Evolutionary conservation across 1,284 basidiomycete genomes (phyloP).

Genomic region (Pseudozyma flocculosa): DNA sequence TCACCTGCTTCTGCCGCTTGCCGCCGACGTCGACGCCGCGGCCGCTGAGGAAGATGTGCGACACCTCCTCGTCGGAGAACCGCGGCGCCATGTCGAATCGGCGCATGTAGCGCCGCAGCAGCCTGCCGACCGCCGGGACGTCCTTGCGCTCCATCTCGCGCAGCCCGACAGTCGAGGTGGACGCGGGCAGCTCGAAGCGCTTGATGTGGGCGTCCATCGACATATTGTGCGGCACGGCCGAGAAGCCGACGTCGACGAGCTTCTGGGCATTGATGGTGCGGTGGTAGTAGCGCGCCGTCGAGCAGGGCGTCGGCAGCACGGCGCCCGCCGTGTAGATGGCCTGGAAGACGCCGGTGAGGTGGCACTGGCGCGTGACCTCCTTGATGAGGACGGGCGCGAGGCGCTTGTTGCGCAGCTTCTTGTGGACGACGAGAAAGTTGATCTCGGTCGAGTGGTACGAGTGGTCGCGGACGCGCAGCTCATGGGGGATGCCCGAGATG

Average conservation of each 20-base stretch:
- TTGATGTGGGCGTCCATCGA: conserved; percentile 36
- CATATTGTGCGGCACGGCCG: conserved; percentile 61
- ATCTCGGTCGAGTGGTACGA: conserved; percentile 68
- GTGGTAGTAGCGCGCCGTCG: conserved; percentile 75
- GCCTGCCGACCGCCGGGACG: conserved; percentile 69
- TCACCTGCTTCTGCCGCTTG: conserved; percentile 71
- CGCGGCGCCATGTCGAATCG: conserved; percentile 82
- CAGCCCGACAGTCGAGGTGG: conserved; percentile 61
- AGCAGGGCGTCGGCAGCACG: conserved; percentile 53
- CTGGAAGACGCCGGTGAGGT: conserved; percentile 89
- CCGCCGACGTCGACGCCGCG: conserved; percentile 65
- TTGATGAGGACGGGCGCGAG: conserved; percentile 96
- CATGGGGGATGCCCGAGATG: conserved; percentile 84
- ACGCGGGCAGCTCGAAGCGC: conserved; percentile 37
- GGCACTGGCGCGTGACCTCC: conserved; percentile 90
- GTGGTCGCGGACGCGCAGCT: conserved; percentile 49
- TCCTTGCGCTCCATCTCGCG: conserved; percentile 86
- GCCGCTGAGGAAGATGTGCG: conserved; percentile 85
- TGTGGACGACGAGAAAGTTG: conserved; percentile 97
- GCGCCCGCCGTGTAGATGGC: conserved; percentile 82
- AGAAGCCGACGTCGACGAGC: conserved; percentile 87
- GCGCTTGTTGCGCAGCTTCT: conserved; percentile 93
- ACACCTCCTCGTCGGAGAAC: conserved; percentile 76
- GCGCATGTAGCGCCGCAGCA: conserved; percentile 79
- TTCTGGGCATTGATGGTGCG: conserved; percentile 89